phyloP scores from a whole-genome alignment of 164 flowering plant species.

The Vitis vinifera region ASM3070453v1 NC_081805.1:8308501-8309000 shows the following conservation, averaged over 20 bases:
- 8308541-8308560: slow-evolving; percentile 38
- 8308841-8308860: slow-evolving; percentile 71
- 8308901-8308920: slow-evolving; percentile 42
- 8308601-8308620: slow-evolving; percentile 8
- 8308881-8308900: slow-evolving; percentile 71
- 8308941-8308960: slow-evolving; percentile 15
- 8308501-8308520: slow-evolving; percentile 11
- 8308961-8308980: slow-evolving; percentile 30
- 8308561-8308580: slow-evolving; percentile 23
- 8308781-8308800: slow-evolving; percentile 36
- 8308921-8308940: not conserved
- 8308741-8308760: slow-evolving; percentile 17
- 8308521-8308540: slow-evolving; percentile 32
- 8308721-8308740: not conserved
- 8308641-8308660: slow-evolving; percentile 13
- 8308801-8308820: slow-evolving; percentile 28
- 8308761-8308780: slow-evolving; percentile 27
- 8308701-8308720: slow-evolving; percentile 3
- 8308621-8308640: slow-evolving; percentile 21
- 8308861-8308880: slow-evolving; percentile 62
- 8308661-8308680: slow-evolving; percentile 40
- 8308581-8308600: slow-evolving; percentile 18
- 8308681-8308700: slow-evolving; percentile 18
- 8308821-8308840: slow-evolving; percentile 74
- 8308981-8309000: slow-evolving; percentile 41